Evolutionary conservation across 371 early-diverging fungal genomes (phyloP), one percentile per base, ranked within the genome.

Genomic region (Scutellospora calospora): DNA sequence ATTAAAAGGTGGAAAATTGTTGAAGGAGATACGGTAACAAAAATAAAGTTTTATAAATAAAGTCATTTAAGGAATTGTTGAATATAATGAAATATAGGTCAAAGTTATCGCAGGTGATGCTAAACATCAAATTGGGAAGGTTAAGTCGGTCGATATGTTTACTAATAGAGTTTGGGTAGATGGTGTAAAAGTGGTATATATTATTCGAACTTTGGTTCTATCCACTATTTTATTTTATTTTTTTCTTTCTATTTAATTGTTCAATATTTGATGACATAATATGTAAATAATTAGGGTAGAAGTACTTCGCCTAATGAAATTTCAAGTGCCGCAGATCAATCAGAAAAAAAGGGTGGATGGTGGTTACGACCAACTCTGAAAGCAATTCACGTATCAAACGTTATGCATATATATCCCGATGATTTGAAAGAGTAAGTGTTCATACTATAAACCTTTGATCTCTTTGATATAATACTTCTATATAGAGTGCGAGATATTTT

Each of bases 351-450:
- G 51, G 79, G 79, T 54, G 29, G 41, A n/a, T 79, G 79, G 79
- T 79, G 79, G 79, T n/a, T 79, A 54, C 22, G 27, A 20, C n/a
- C 35, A 22, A n/a, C 49, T 55, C 5, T 60, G 33, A 63, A 54
- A 68, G 45, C 79, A 35, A 79, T 79, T 35, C 79, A 79, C 66
- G 57, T 79, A 22, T 66, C 79, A 33, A 79, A 79, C 54, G 68
- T 79, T 66, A 38, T 52, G 35, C 79, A 63, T n/a, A 27, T 79
- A 54, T 52, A 79, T 55, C 79, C 79, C 20, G 68, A 79, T 49
- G 78, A 77, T 49, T 0, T 45, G 5, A 45, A 76, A 22, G 35
- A 59, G 76, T 76, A 38, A 76, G 55, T 59, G 33, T 25, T 59
- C 22, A 25, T 25, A 5, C 5, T 12, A 31, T 52, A 35, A 51